These are phyloP conservation scores for Phylloporus sp. DNA, from an alignment of 768 basidiomycete species.

Conservation along the genomic window DNA sequence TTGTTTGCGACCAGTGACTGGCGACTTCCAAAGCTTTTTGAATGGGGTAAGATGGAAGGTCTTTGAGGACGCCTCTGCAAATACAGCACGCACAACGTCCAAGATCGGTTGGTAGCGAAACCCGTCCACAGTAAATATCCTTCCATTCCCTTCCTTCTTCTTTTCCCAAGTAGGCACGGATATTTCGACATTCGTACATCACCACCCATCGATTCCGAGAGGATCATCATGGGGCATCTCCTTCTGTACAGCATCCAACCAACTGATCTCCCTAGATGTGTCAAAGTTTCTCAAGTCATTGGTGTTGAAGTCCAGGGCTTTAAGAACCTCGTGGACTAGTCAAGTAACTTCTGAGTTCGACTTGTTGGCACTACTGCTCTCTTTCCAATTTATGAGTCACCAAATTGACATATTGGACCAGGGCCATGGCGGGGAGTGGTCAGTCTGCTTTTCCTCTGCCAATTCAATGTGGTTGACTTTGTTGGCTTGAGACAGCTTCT, in stretches of 20 bases:
- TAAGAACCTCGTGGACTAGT: background rate
- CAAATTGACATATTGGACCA: background rate
- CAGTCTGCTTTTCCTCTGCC: background rate
- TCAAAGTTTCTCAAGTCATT: background rate
- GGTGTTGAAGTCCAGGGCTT: background rate
- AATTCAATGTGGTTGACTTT: background rate
- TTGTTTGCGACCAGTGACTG: background rate
- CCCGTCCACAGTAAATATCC: conserved; percentile 2
- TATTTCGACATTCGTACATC: background rate
- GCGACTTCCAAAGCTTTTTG: conserved; percentile 6
- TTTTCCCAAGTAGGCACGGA: background rate
- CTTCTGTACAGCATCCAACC: background rate
- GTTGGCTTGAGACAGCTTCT: background rate
- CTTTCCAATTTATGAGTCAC: background rate
- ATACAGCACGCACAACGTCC: conserved; percentile 6
- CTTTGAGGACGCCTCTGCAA: background rate
- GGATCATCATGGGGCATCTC: background rate
- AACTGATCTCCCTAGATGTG: background rate
- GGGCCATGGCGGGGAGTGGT: background rate
- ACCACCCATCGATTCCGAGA: background rate
- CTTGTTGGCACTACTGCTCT: background rate
- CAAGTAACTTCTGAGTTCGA: background rate
- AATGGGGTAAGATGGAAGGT: conserved; percentile 23
- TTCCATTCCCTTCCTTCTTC: background rate
- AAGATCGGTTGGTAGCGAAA: conserved; percentile 14